Evolutionary conservation across 805 yeast species (phyloP).

Genomic region (Pichia ethanolica): DNA sequence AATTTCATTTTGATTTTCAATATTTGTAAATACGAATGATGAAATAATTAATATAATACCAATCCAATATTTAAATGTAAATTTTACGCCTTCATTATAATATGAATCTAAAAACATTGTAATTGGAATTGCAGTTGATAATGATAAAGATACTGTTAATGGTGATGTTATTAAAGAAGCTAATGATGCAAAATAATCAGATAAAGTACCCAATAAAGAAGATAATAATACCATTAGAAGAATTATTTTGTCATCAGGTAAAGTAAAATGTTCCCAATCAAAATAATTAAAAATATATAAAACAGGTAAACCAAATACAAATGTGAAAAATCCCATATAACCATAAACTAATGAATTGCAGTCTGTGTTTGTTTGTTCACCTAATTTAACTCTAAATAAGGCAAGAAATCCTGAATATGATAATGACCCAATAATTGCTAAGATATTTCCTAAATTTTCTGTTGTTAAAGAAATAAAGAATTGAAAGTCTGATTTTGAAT

Average conservation of each 20-base stretch:
- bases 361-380: conserved; percentile 35
- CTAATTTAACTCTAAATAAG: conserved; percentile 37
- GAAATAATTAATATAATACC: conserved; percentile 42
- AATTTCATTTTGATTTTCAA: conserved; percentile 38
- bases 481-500: not conserved
- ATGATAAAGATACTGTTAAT: conserved; percentile 41
- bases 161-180: conserved; percentile 50
- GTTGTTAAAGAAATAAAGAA: not conserved
- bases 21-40: conserved; percentile 40
- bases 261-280: conserved; percentile 34
- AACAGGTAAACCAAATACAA: conserved; percentile 34
- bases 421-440: conserved; percentile 41
- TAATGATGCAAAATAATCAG: conserved; percentile 43
- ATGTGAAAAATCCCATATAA: conserved; percentile 36
- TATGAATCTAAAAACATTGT: conserved; percentile 41
- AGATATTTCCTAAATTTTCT: conserved; percentile 37
- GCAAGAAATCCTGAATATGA: conserved; percentile 40
- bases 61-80: conserved; percentile 31
- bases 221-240: conserved; percentile 31
- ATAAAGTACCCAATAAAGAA: conserved; percentile 39
- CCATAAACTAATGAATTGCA: conserved; percentile 43
- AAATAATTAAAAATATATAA: conserved; percentile 30
- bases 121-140: conserved; percentile 46
- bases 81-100: conserved; percentile 27
- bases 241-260: conserved; percentile 33